Percentiles rank a stretch among this genome's conserved stretches.
Evolutionary conservation across 305 asterid genomes (phyloP).

Genomic region (Fraxinus sp.): DNA sequence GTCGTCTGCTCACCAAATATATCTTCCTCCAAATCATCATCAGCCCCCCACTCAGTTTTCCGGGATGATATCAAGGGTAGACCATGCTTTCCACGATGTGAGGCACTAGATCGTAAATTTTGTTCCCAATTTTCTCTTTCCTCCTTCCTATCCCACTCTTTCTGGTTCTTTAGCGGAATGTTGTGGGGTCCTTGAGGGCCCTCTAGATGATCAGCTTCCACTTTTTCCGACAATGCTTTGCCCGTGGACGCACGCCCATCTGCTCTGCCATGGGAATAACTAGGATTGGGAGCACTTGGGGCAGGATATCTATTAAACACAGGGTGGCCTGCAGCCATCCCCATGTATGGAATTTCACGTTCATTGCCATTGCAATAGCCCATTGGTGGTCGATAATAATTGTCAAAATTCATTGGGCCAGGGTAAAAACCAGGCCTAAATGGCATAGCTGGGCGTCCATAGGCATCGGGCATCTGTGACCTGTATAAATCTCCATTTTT

Average conservation of each 20-base stretch:
- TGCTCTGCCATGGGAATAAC: slow-evolving; percentile 53
- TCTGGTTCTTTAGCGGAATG: slow-evolving; percentile 46
- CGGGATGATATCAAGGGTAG: slow-evolving; percentile 36
- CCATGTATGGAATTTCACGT: slow-evolving; percentile 75
- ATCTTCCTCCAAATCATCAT: slow-evolving; percentile 58
- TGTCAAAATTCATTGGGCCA: slow-evolving; percentile 77
- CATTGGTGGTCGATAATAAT: slow-evolving; percentile 88
- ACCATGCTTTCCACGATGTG: slow-evolving; percentile 39
- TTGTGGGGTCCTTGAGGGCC: slow-evolving; percentile 50
- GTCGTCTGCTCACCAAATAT: slow-evolving; percentile 35
- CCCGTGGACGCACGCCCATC: slow-evolving; percentile 47
- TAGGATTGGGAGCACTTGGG: slow-evolving; percentile 49
- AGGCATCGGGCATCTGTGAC: slow-evolving; percentile 74
- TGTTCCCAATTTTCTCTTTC: slow-evolving; percentile 51
- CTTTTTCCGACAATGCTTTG: slow-evolving; percentile 44
- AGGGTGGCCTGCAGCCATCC: slow-evolving; percentile 60
- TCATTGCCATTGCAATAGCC: slow-evolving; percentile 66
- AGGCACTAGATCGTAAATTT: slow-evolving; percentile 31
- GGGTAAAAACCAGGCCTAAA: slow-evolving; percentile 89
- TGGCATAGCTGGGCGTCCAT: slow-evolving; percentile 80
- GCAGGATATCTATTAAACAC: slow-evolving; percentile 62
- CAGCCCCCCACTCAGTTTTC: slow-evolving; percentile 88
- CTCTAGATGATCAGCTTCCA: slow-evolving; percentile 46
- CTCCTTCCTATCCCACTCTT: slow-evolving; percentile 55
- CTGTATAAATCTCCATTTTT: slow-evolving; percentile 82